These are phyloP conservation scores for Gryganskiella cystojenkinii DNA, from an alignment of 192 early-diverging fungal genomes.

Conservation along the genomic window DNA sequence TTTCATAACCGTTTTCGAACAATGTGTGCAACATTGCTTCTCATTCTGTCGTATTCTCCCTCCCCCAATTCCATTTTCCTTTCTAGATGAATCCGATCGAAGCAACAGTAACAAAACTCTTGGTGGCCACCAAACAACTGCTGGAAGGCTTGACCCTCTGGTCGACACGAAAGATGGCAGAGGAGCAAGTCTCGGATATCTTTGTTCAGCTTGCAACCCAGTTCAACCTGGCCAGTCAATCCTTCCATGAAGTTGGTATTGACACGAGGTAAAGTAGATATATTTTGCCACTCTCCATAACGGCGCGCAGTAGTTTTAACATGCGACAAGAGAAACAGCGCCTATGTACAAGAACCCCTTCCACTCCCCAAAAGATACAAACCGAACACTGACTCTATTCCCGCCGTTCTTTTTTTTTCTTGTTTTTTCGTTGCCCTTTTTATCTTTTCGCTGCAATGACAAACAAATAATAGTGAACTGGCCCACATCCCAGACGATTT, in stretches of 20 bases:
- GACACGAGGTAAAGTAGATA: constrained; percentile 30
- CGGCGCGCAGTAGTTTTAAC: neutral
- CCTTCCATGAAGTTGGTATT: constrained; percentile 24
- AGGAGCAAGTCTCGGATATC: constrained; percentile 53
- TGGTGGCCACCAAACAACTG: constrained; percentile 56
- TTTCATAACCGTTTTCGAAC: too few relatives aligned
- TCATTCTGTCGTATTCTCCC: too few relatives aligned
- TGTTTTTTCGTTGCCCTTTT: neutral
- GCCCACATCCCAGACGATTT: constrained; percentile 55
- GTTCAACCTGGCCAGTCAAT: constrained; percentile 45
- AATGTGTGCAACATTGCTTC: too few relatives aligned
- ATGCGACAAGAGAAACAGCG: neutral
- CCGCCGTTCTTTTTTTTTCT: neutral
- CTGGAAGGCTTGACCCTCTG: constrained; percentile 58
- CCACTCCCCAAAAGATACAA: neutral
- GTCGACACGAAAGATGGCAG: constrained; percentile 32
- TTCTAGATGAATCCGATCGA: constrained; percentile 53
- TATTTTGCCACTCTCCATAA: neutral
- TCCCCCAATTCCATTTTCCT: neutral
- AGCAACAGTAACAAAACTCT: constrained; percentile 50
- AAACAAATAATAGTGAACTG: constrained; percentile 45
- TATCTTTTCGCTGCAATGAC: neutral
- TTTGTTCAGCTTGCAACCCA: constrained; percentile 49
- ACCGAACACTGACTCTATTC: neutral
- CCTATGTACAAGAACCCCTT: neutral